These are phyloP conservation scores for Trypanosomatidae sp. DNA, from an alignment of 208 protist species.

Conservation along the genomic window DNA sequence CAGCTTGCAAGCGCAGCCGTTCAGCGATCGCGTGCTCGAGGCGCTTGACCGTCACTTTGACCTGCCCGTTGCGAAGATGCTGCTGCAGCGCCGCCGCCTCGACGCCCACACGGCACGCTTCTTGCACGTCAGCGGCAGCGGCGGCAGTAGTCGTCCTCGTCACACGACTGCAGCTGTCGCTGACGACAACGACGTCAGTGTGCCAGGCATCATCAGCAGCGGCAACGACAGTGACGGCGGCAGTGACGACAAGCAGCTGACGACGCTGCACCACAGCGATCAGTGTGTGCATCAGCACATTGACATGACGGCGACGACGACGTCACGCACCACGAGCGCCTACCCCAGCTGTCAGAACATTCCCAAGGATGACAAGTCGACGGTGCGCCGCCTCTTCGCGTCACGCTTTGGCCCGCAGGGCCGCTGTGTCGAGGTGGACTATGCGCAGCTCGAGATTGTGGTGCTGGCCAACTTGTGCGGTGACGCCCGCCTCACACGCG, in stretches of 20 bases:
- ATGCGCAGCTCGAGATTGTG: conserved; percentile 83
- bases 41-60: conserved; percentile 24
- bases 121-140: conserved; percentile 11
- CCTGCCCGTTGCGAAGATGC: conserved; percentile 29
- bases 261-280: conserved; percentile 64
- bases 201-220: neutral
- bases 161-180: no score
- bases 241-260: conserved; percentile 8
- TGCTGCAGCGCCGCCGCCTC: conserved; percentile 51
- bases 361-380: conserved; percentile 77
- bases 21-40: conserved; percentile 33
- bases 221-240: neutral
- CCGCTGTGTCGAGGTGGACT: conserved; percentile 79
- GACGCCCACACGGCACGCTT: conserved; percentile 40
- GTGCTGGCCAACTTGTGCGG: conserved; percentile 65
- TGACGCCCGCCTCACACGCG: conserved; percentile 40
- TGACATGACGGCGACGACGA: conserved; percentile 71
- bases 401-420: conserved; percentile 73
- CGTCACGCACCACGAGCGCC: conserved; percentile 64
- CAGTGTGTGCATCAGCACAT: conserved; percentile 55
- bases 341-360: conserved; percentile 85
- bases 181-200: neutral
- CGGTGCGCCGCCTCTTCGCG: conserved; percentile 56
- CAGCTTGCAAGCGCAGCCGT: conserved; percentile 20
- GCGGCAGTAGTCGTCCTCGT: no score